Conservation (phyloP, 2,329 filamentous ascomycete species). For the Exophiala spinifera region DNA sequence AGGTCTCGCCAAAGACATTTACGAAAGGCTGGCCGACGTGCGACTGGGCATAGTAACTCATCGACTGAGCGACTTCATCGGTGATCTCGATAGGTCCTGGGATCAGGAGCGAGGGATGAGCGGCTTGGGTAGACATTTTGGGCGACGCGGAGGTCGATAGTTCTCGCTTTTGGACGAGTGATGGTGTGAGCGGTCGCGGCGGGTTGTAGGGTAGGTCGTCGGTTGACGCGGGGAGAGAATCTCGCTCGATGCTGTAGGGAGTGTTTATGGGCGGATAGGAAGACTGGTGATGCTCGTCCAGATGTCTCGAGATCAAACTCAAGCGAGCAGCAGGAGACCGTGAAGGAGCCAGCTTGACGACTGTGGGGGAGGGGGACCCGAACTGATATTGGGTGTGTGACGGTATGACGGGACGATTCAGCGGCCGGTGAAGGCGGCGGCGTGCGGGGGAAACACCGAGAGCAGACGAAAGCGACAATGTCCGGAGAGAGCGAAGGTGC, state of each 20-base stretch:
- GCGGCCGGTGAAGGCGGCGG: constrained; percentile 15
- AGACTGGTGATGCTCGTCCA: constrained; percentile 46
- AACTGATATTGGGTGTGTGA: neutral
- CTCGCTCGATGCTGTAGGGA: constrained; percentile 60
- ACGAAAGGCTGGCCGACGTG: constrained; percentile 90
- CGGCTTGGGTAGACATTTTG: constrained; percentile 44
- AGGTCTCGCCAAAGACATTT: constrained; percentile 82
- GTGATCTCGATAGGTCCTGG: constrained; percentile 63
- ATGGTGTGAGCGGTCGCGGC: constrained; percentile 9
- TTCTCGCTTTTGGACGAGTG: constrained; percentile 18
- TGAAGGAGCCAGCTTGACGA: constrained; percentile 48
- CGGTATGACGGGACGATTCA: neutral
- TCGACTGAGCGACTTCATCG: constrained; percentile 27
- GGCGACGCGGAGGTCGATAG: constrained; percentile 23
- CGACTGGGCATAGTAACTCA: constrained; percentile 59
- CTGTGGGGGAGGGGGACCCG: constrained; percentile 3
- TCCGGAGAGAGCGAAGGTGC: constrained; percentile 8
- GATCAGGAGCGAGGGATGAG: constrained; percentile 78
- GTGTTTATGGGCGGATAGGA: constrained; percentile 58
- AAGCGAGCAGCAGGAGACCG: constrained; percentile 49
- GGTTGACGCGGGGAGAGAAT: constrained; percentile 42
- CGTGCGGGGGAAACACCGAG: constrained; percentile 17
- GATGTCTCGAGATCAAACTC: constrained; percentile 60
- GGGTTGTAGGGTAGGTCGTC: constrained; percentile 54
- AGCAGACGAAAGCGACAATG: constrained; percentile 3